phyloP scores from a whole-genome alignment of 192 early-diverging fungal species.

The Backusella psychrophila region DNA sequence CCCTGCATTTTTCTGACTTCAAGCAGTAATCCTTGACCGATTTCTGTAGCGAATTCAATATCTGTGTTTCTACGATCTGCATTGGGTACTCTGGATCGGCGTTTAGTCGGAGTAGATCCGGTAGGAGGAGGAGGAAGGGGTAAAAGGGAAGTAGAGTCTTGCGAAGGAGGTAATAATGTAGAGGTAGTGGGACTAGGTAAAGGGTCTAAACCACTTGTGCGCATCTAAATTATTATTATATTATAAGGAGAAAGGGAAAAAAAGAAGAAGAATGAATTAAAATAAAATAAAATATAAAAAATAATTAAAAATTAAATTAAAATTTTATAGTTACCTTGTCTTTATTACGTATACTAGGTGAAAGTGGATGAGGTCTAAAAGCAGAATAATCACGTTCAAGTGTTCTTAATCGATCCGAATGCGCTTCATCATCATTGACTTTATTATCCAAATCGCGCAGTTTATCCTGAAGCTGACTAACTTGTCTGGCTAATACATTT shows the following conservation, averaged over 20 bases:
- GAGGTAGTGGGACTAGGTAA: constrained; percentile 33
- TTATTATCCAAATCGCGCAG: constrained; percentile 18
- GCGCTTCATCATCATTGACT: not conserved
- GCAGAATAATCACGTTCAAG: constrained; percentile 28
- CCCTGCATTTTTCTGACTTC: constrained; percentile 45
- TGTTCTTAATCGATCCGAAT: constrained; percentile 28
- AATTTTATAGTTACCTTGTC: constrained; percentile 17
- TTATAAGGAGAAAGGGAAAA: not conserved
- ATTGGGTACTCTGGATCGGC: constrained; percentile 37
- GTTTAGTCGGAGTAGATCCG: constrained; percentile 32
- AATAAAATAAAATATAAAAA: not conserved
- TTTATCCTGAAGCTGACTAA: constrained; percentile 18
- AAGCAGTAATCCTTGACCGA: constrained; percentile 41
- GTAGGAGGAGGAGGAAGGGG: constrained; percentile 27
- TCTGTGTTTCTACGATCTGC: constrained; percentile 35
- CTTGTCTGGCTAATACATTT: constrained; percentile 28
- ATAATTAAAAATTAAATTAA: constrained; percentile 1
- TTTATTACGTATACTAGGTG: constrained; percentile 22
- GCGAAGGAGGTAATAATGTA: constrained; percentile 15
- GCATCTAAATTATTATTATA: constrained; percentile 4
- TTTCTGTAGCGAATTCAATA: constrained; percentile 49
- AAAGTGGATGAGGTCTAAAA: constrained; percentile 27
- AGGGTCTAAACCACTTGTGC: constrained; percentile 20
- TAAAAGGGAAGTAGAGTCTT: constrained; percentile 13
- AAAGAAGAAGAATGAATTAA: not conserved